Base-by-base conservation (phyloP, 768 basidiomycete genomes). In the Kwoniella sp. region DNA sequence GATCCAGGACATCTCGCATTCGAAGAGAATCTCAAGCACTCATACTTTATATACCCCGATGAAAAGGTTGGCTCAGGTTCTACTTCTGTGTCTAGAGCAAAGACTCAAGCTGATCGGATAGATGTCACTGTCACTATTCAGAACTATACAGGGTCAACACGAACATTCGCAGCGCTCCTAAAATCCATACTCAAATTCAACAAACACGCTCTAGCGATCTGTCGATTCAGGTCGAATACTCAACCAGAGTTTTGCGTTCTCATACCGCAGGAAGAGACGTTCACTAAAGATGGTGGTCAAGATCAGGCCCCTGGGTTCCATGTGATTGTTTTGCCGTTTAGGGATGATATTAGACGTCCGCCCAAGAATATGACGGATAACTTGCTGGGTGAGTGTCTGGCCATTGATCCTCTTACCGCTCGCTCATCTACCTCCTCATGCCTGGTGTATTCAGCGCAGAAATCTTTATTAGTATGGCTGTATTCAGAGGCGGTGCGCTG, bases 21-120 rank as follows among this genome's bases (percentile, higher is more conserved):
- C 68, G 90, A 93, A 76, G 91, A 97, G 75, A 95, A 94, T 69
- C 80, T 96, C 73, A 95, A 92, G 73, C 93, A 97, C 80, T 88
- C 93, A 0, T 80, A 86, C 50, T 98, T 98, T 77, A 85, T 98
- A 59, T 91, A 92, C 77, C 96, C 96, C 0, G 88, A 94, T 72
- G 96, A 99, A 77, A 81, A 86, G 81, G 95, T 92, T 67, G 58
- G 84, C 78, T n/a, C n/a, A n/a, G n/a, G n/a, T n/a, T n/a, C n/a
- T 4, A 19, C 22, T 4, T 12, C 24, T 22, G 13, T 36, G 7
- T n/a, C n/a, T n/a, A n/a, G n/a, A n/a, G n/a, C n/a, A n/a, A n/a
- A n/a, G n/a, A n/a, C n/a, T 33, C 33, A 19, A 44, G 40, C 40
- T 44, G 48, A 24, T 24, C n/a, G n/a, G n/a, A n/a, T n/a, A n/a